A percentile compares a stretch with the other conserved stretches of the same genome.
These are phyloP conservation scores for Talaromyces piceae DNA, from an alignment of 2,329 filamentous ascomycete genomes.

Conservation along the genomic window DNA sequence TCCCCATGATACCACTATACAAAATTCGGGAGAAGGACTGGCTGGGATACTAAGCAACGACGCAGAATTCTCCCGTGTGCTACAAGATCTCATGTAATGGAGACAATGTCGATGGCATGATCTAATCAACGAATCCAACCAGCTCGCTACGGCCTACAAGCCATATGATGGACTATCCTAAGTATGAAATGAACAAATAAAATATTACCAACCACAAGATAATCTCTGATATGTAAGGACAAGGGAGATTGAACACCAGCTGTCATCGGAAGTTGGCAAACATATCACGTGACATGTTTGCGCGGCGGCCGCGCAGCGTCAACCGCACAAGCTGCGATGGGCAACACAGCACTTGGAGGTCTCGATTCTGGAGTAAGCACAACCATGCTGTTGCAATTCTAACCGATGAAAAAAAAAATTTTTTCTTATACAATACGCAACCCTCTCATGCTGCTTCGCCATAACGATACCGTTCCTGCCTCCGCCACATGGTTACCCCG, in stretches of 20 bases:
- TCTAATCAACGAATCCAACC: background rate
- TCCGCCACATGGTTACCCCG: conserved; percentile 10
- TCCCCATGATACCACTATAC: conserved; percentile 29
- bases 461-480: conserved; percentile 5
- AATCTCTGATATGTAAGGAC: background rate
- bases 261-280: background rate
- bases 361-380: background rate
- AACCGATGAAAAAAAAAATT: background rate
- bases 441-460: conserved; percentile 1
- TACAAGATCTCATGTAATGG: conserved; percentile 51
- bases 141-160: background rate
- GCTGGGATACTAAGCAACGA: conserved; percentile 46
- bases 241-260: background rate
- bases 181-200: background rate
- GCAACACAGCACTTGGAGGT: background rate
- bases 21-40: conserved; percentile 37
- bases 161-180: background rate
- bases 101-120: background rate
- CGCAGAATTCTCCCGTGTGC: conserved; percentile 52
- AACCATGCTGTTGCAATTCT: conserved; percentile 5
- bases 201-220: background rate
- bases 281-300: conserved; percentile 4
- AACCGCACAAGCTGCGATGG: conserved; percentile 5
- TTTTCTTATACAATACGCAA: background rate
- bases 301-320: conserved; percentile 3